phyloP scores from a whole-genome alignment of 2,329 filamentous ascomycete genomes.

The Tolypocladium sp. region DNA sequence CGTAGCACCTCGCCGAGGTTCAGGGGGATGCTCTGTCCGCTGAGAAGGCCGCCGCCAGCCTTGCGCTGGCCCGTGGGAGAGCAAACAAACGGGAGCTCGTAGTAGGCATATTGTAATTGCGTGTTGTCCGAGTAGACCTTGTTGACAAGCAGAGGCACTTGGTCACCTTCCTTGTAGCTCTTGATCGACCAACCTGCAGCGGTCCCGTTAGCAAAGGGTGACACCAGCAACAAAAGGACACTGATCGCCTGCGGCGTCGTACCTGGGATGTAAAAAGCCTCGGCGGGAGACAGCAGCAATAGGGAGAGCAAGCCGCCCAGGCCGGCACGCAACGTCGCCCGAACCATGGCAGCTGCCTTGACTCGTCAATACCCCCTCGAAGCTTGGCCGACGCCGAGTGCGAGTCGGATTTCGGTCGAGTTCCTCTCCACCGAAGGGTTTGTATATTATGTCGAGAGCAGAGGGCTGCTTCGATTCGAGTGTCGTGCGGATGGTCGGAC shows the following conservation, averaged over 20 bases:
- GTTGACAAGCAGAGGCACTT: slow-evolving; percentile 80
- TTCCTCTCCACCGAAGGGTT: neutral
- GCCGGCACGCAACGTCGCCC: slow-evolving; percentile 18
- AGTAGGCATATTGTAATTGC: slow-evolving; percentile 86
- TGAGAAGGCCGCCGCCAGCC: slow-evolving; percentile 58
- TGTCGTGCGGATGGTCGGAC: neutral
- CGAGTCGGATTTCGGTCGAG: neutral
- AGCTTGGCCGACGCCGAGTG: neutral
- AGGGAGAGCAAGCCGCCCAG: slow-evolving; percentile 33
- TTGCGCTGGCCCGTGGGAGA: slow-evolving; percentile 61
- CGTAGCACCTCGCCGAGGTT: slow-evolving; percentile 83
- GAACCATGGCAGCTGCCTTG: slow-evolving; percentile 6
- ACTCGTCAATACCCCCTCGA: neutral
- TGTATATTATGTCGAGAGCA: neutral
- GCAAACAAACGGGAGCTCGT: slow-evolving; percentile 80
- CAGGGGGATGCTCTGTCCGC: slow-evolving; percentile 68
- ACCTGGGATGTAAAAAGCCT: slow-evolving; percentile 85
- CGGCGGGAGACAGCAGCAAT: slow-evolving; percentile 22
- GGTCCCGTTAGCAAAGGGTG: slow-evolving; percentile 2
- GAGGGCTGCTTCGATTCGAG: neutral
- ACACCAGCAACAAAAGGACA: neutral
- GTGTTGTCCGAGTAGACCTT: slow-evolving; percentile 87
- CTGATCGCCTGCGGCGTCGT: slow-evolving; percentile 16
- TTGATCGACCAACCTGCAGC: slow-evolving; percentile 67
- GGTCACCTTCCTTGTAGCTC: slow-evolving; percentile 66